These are phyloP conservation scores for Bipolaris oryzae DNA, from an alignment of 2,329 filamentous ascomycete genomes.

Conservation along the genomic window DNA sequence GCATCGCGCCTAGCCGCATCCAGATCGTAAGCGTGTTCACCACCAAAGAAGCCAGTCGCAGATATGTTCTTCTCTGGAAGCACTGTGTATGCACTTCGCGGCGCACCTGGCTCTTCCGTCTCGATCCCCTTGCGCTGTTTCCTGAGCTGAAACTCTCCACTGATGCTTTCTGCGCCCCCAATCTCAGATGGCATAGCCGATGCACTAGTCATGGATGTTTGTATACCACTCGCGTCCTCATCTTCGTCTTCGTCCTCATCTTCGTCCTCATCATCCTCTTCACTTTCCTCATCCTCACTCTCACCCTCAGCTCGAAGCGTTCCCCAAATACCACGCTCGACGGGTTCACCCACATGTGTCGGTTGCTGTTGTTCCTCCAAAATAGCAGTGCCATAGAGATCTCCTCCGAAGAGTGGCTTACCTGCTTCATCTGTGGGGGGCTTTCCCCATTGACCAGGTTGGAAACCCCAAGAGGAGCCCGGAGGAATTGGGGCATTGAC, in stretches of 20 bases:
- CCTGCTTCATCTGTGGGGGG: slow-evolving; percentile 94
- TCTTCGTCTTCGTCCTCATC: slow-evolving; percentile 73
- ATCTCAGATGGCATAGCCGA: slow-evolving; percentile 84
- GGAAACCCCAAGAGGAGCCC: slow-evolving; percentile 91
- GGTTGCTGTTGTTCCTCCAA: slow-evolving; percentile 64
- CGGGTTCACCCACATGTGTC: slow-evolving; percentile 67
- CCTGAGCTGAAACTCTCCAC: slow-evolving; percentile 87
- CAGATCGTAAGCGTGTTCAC: slow-evolving; percentile 91
- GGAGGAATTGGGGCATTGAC: slow-evolving; percentile 91
- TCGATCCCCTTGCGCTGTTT: slow-evolving; percentile 82
- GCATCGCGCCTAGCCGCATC: slow-evolving; percentile 62
- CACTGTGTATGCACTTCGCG: slow-evolving; percentile 84
- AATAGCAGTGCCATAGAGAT: slow-evolving; percentile 83
- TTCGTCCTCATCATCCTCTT: slow-evolving; percentile 62
- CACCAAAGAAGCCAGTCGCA: slow-evolving; percentile 93
- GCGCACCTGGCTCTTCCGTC: slow-evolving; percentile 75
- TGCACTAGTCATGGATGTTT: slow-evolving; percentile 75
- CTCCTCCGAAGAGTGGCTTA: slow-evolving; percentile 87
- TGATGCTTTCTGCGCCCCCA: slow-evolving; percentile 74
- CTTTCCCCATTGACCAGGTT: slow-evolving; percentile 94
- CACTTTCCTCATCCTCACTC: slow-evolving; percentile 69
- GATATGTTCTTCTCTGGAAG: slow-evolving; percentile 86
- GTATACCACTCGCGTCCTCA: slow-evolving; percentile 61
- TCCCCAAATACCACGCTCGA: slow-evolving; percentile 90
- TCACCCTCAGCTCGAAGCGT: slow-evolving; percentile 83